Conservation (phyloP, 768 basidiomycete species). For the Leucosporidium creatinivorum region DNA sequence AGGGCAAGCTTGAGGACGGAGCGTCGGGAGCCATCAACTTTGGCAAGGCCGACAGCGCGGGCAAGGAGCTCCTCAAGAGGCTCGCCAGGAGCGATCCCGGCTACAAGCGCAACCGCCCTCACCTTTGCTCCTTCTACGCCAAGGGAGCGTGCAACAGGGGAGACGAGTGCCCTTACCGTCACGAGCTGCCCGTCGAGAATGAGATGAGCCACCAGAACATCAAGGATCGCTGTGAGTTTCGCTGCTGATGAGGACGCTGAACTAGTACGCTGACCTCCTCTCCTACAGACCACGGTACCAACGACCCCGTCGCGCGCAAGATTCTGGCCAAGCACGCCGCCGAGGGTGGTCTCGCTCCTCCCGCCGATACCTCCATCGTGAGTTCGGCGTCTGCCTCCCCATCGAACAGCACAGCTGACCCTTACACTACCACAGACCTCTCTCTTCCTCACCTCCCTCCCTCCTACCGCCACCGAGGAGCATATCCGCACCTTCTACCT, state of each 20-base stretch:
- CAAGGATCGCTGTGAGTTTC: constrained; percentile 65
- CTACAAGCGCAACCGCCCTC: constrained; percentile 91
- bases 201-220: constrained; percentile 72
- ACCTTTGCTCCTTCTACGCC: constrained; percentile 87
- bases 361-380: constrained; percentile 79
- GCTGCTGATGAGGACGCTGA: not conserved
- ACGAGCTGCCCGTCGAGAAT: constrained; percentile 78
- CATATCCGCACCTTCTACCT: constrained; percentile 66
- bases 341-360: constrained; percentile 72
- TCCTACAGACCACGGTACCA: constrained; percentile 56
- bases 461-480: constrained; percentile 61
- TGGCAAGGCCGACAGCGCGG: constrained; percentile 46
- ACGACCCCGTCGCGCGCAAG: constrained; percentile 90
- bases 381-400: constrained; percentile 42
- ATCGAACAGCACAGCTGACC: not conserved
- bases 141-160: constrained; percentile 95
- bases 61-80: constrained; percentile 94
- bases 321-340: constrained; percentile 76
- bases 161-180: constrained; percentile 84
- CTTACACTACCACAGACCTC: constrained; percentile 54
- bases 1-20: constrained; percentile 23
- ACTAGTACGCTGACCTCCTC: not conserved
- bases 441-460: constrained; percentile 70
- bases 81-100: constrained; percentile 78
- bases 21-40: constrained; percentile 34